Evolutionary conservation across 208 protist species (phyloP), one percentile per base, ranked within the genome.

Genomic region (Wallacemonas sp.): DNA sequence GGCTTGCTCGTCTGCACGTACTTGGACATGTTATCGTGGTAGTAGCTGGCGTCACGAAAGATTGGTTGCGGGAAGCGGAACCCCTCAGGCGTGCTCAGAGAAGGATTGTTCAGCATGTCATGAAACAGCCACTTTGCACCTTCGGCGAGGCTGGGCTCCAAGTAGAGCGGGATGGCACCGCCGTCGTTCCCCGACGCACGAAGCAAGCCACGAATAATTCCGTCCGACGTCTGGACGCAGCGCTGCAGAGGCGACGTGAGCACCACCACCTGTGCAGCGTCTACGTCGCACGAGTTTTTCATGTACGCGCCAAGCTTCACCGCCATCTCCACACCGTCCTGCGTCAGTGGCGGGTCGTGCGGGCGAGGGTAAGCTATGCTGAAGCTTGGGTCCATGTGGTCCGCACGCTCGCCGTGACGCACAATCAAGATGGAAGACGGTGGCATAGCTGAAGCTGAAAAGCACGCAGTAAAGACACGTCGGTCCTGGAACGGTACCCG

Each of bases 341-440:
- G 38, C 2, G 85, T 87, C 55, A 92, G 70, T 22, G 81, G 81
- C 0, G 82, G 68, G 81, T 92, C 85, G 60, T 87, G 83, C 15
- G 81, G 68, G 29, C 76, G 76, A 2, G 65, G 48, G 46, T 66
- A 63, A 0, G 66, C 78, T 19, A 54, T 71, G 36, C 34, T 33
- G 30, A 79, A 91, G 41, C 55, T 32, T 12, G 45, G 66, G 41
- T 86, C 38, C 44, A 65, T 73, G 66, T 84, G 69, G 55, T 91
- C 84, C 39, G 69, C 33, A 13, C 84, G 70, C 46, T 88, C 80
- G 36, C 81, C 71, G 45, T 91, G 84, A 29, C 84, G 84, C 2
- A 78, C 78, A 53, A 83, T 64, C 39, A 78, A 70, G 21, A 83
- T 72, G 9, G 62, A 29, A 12, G 63, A 26, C 0, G 77, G 77